Base-by-base conservation (phyloP, 345 rosid genomes). In the Moringa oleifera region DNA sequence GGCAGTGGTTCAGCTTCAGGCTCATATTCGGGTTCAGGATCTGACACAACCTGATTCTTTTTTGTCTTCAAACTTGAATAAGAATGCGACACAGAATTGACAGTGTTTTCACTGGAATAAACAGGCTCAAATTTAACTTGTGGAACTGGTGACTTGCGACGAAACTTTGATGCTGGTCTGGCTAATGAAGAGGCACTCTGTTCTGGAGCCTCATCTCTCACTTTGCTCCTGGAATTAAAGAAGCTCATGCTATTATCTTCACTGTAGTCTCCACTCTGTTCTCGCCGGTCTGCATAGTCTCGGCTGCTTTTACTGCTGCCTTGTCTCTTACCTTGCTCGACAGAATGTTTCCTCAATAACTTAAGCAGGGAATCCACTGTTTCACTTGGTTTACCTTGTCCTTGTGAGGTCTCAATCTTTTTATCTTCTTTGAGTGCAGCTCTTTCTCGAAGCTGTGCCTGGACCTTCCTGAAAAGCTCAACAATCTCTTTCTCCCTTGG, bases 401-500 rank as follows among this genome's bases (percentile, higher is more conserved):
- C 85, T 66, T 76, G 74, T 7, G 79, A 58, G 59, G 82, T 25
- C 67, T 83, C 90, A 16, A 71, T 65, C 77, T 77, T 82, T 68
- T 77, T 77, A n/a, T 80, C 88, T 72, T 86, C 87, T 73, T 80
- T 86, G 51, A 70, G 62, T 0, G 78, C 88, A 53, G 96, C 91
- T 83, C 90, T 82, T 70, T 86, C 88, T 57, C 95, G 84, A 65
- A 94, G 96, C 71, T 83, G 90, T 71, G 85, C 74, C 65, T 94
- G 99, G 57, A 90, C 96, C 78, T 94, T 86, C 74, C 80, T 80
- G 76, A 94, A 94, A 61, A 90, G 83, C 67, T 94, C 84, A 46
- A 86, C 92, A 63, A 94, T 86, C 76, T 94, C 97, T 82, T 86
- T 83, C 79, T 94, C 96, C 70, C 75, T 82, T 20, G 77, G 83